These are phyloP conservation scores for Balamuthia mandrillaris DNA, from an alignment of 208 protist genomes.

Conservation along the genomic window DNA sequence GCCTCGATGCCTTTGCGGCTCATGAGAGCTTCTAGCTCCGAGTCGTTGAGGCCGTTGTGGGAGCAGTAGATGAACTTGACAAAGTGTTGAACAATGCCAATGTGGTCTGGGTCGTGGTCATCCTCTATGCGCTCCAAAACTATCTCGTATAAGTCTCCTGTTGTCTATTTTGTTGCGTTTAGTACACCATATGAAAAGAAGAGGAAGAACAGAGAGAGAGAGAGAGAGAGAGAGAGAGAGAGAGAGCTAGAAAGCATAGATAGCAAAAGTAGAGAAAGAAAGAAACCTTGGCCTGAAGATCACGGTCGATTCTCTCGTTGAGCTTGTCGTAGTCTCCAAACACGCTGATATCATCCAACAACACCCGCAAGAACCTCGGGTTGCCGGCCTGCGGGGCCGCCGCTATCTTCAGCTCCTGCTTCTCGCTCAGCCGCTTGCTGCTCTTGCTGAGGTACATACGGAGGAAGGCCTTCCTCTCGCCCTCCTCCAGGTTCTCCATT, in stretches of 20 bases:
- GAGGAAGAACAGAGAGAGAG: background rate
- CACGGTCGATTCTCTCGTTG: conserved; percentile 6
- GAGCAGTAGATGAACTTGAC: conserved; percentile 40
- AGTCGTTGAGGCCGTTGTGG: conserved; percentile 43
- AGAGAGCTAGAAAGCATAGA: background rate
- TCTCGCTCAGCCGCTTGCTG: conserved; percentile 47
- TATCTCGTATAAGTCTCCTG: conserved; percentile 34
- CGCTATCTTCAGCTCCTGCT: conserved; percentile 57
- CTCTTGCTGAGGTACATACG: conserved; percentile 47
- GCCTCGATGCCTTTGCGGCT: background rate
- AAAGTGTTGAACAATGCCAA: conserved; percentile 41
- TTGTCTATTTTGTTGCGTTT: background rate
- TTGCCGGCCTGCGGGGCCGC: conserved; percentile 25
- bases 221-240: background rate
- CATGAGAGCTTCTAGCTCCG: conserved; percentile 13
- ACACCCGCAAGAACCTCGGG: conserved; percentile 50
- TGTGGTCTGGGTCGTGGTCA: conserved; percentile 47
- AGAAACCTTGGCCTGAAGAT: conserved; percentile 40
- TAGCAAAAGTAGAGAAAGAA: background rate
- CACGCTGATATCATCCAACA: conserved; percentile 55
- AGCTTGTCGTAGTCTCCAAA: conserved; percentile 52
- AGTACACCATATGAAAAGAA: background rate
- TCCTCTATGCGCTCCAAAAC: conserved; percentile 53
- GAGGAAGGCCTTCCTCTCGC: conserved; percentile 51
- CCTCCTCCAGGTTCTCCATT: conserved; percentile 30